phyloP scores from a whole-genome alignment of 2,329 filamentous ascomycete genomes.

The Canariomyces notabilis region DNA sequence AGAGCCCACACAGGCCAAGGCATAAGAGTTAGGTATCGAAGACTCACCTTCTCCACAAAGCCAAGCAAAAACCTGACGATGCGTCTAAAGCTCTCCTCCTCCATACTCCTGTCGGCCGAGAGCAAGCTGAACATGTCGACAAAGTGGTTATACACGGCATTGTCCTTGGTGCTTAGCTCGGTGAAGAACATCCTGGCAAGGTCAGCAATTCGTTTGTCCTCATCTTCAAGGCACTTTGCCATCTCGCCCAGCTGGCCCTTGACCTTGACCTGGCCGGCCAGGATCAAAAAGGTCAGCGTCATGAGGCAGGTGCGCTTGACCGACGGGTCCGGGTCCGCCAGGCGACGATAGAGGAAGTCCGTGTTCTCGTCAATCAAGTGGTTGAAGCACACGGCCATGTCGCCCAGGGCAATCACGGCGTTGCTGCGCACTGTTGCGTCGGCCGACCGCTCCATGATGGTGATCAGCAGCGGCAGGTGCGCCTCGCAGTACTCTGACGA shows the following conservation, averaged over 20 bases:
- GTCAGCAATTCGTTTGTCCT: conserved; percentile 90
- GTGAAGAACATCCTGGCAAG: conserved; percentile 98
- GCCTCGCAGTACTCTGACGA: conserved; percentile 93
- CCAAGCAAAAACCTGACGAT: conserved; percentile 91
- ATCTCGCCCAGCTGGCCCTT: conserved; percentile 98
- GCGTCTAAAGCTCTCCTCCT: conserved; percentile 78
- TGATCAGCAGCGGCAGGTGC: conserved; percentile 89
- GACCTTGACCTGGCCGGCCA: conserved; percentile 97
- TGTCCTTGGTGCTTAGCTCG: conserved; percentile 95
- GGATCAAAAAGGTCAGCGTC: conserved; percentile 95
- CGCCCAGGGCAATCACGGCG: conserved; percentile 90
- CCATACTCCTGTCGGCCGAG: conserved; percentile 72
- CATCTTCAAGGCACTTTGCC: conserved; percentile 96
- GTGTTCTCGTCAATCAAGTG: conserved; percentile 99
- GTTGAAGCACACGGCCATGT: conserved; percentile 99
- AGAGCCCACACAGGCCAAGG: neutral
- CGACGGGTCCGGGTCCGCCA: conserved; percentile 81
- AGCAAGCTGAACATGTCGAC: conserved; percentile 97
- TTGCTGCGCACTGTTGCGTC: conserved; percentile 93
- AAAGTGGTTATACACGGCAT: conserved; percentile 98
- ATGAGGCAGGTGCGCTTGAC: conserved; percentile 97
- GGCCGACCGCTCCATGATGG: conserved; percentile 90
- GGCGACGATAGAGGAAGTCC: conserved; percentile 89
- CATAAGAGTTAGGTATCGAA: neutral
- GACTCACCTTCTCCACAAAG: conserved; percentile 92